Conservation (phyloP, 805 yeast species). For the Yarrowia bubula region DNA sequence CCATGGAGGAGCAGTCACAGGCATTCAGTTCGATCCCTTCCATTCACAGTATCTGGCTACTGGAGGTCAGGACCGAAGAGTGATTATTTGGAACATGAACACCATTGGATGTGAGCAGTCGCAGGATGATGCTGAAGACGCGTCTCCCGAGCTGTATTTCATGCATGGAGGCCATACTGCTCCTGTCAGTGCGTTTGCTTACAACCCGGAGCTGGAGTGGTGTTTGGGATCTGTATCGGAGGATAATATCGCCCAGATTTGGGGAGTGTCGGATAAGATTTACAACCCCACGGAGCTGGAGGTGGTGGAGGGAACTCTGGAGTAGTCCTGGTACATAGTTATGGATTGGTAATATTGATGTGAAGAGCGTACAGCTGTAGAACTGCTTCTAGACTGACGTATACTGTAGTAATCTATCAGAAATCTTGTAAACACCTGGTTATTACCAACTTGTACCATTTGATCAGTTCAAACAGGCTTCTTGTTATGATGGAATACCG, state of each 20-base stretch:
- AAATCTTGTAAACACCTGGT: no score
- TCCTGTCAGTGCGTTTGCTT: constrained; percentile 60
- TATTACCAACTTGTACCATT: no score
- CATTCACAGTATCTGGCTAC: constrained; percentile 56
- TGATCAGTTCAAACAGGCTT: no score
- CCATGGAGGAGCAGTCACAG: constrained; percentile 55
- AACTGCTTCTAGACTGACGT: no score
- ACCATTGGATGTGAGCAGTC: constrained; percentile 54
- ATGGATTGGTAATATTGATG: no score
- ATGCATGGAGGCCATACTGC: constrained; percentile 90
- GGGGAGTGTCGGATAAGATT: constrained; percentile 42
- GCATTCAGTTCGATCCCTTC: constrained; percentile 53
- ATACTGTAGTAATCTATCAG: no score
- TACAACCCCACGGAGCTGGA: constrained; percentile 6
- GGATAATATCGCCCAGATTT: constrained; percentile 70
- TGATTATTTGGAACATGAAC: constrained; percentile 70
- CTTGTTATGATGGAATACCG: no score
- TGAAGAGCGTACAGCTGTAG: no score
- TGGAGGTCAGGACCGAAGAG: constrained; percentile 64
- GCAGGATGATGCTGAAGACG: constrained; percentile 54
- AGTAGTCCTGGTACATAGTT: not conserved
- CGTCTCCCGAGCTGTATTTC: constrained; percentile 74
- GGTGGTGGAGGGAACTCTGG: not conserved
- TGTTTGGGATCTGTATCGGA: constrained; percentile 68
- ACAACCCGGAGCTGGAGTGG: constrained; percentile 61